Evolutionary conservation across 1,284 basidiomycete species (phyloP), one percentile per base, ranked within the genome.

Genomic region (Rhodotorula sp.): DNA sequence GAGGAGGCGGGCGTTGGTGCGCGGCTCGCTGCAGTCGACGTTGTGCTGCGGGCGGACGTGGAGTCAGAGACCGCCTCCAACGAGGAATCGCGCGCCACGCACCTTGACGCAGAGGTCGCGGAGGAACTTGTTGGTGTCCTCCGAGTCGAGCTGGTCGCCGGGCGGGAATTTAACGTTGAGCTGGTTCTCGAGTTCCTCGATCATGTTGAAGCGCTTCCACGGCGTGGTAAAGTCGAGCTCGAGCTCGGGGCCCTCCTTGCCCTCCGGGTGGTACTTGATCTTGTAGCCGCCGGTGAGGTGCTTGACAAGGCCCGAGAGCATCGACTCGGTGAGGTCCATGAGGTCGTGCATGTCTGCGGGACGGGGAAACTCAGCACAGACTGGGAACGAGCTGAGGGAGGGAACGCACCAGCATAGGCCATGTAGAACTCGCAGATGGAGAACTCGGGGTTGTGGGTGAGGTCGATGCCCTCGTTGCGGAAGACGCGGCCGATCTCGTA

Each of bases 171-270:
- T 95, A 80, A 92, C 91, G 58, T 86, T 86, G 69, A 96, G 85
- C 87, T 98, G 94, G 85, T 94, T 90, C 85, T 99, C 96, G 68
- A 99, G 85, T 67, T 97, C 97, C 80, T 86, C 89, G 76, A 97
- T 97, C 96, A 99, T 99, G 84, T 99, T 94, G 81, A 95, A 97
- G 75, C 93, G 86, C 90, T 97, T 97, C 97, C 97, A 99, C n/a
- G 96, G 96, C 61, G 90, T 86, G 83, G 89, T 84, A 83, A 98
- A 99, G 79, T 99, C 91, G 72, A 99, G 87, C 78, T 89, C 87
- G 79, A 90, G 90, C 78, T 88, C 87, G 75, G 83, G 84, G 60
- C 83, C 85, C 75, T 85, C 84, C 70, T 79, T 79, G 48, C 78
- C 79, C 60, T 83, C 82, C 12, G 96, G 96, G 82, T 98, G 93